phyloP scores from a whole-genome alignment of 192 early-diverging fungal genomes.

The Entophlyctis luteolus region DNA sequence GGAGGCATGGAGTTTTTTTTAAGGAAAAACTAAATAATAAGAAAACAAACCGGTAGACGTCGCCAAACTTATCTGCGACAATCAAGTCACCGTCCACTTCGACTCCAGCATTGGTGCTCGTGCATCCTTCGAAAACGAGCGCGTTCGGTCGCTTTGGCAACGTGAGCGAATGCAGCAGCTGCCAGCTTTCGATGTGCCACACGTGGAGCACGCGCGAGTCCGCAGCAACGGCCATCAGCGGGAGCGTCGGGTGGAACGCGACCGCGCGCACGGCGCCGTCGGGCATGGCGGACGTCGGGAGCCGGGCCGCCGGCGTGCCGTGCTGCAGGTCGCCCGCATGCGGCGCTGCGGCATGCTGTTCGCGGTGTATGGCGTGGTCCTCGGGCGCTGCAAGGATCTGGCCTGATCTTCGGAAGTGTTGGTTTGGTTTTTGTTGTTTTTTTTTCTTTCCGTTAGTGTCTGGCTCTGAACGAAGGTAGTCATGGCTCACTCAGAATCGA shows the following conservation, averaged over 20 bases:
- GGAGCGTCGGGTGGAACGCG: background rate
- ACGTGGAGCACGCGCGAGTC: slow-evolving; percentile 8
- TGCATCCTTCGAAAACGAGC: slow-evolving; percentile 1
- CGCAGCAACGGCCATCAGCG: slow-evolving; percentile 8
- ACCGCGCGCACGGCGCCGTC: slow-evolving; percentile 2
- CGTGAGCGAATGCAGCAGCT: background rate
- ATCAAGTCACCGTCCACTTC: slow-evolving; percentile 26
- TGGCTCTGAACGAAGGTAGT: no score
- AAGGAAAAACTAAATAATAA: no score
- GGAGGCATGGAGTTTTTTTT: no score
- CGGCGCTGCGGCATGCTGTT: no score
- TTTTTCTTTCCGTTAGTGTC: no score
- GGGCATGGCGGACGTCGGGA: background rate
- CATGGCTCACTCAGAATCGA: background rate
- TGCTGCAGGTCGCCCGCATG: no score
- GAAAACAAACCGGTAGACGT: slow-evolving; percentile 77
- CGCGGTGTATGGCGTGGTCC: background rate
- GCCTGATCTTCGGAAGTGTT: background rate
- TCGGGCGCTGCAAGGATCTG: background rate
- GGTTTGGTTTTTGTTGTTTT: no score
- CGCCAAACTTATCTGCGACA: slow-evolving; percentile 93
- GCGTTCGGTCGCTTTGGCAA: slow-evolving; percentile 14
- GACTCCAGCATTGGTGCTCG: background rate
- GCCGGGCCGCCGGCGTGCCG: background rate
- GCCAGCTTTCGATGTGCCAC: slow-evolving; percentile 14